Evolutionary conservation across 2,329 filamentous ascomycete genomes (phyloP).

Genomic region (Colletotrichum musae): DNA sequence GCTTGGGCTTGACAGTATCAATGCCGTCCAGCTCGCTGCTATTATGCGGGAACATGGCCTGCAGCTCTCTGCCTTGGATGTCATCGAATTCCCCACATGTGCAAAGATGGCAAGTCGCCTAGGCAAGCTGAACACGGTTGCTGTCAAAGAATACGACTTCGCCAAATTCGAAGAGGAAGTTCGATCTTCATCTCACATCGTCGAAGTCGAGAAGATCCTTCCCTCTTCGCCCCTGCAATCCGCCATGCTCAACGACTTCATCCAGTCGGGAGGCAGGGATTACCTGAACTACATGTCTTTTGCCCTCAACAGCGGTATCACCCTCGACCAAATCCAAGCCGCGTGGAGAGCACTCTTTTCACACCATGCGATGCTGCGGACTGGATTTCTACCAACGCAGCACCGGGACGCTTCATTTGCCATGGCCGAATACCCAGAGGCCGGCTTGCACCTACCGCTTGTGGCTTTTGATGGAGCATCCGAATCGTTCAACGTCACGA

Average conservation of each 20-base stretch:
- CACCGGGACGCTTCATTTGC: slow-evolving; percentile 75
- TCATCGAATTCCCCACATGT: slow-evolving; percentile 75
- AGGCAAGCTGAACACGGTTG: neutral
- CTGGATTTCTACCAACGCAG: slow-evolving; percentile 77
- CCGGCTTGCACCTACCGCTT: slow-evolving; percentile 41
- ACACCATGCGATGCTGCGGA: slow-evolving; percentile 80
- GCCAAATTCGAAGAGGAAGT: slow-evolving; percentile 54
- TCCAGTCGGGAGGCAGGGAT: slow-evolving; percentile 74
- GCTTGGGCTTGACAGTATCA: slow-evolving; percentile 93
- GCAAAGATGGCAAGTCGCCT: slow-evolving; percentile 52
- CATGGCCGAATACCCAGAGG: slow-evolving; percentile 75
- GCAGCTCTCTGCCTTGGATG: slow-evolving; percentile 76
- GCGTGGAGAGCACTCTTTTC: slow-evolving; percentile 73
- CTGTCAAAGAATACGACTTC: slow-evolving; percentile 54
- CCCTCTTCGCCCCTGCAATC: slow-evolving; percentile 87
- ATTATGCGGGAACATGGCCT: slow-evolving; percentile 73
- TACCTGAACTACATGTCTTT: slow-evolving; percentile 84
- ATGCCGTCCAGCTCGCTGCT: slow-evolving; percentile 82
- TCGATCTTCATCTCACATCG: slow-evolving; percentile 49
- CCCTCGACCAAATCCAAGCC: slow-evolving; percentile 57
- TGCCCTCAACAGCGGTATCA: slow-evolving; percentile 58
- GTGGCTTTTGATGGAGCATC: slow-evolving; percentile 29
- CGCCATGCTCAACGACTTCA: slow-evolving; percentile 83
- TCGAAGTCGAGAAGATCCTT: slow-evolving; percentile 69
- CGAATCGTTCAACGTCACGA: slow-evolving; percentile 48